Evolutionary conservation across 2,329 filamentous ascomycete species (phyloP).

Genomic region (Pseudocercospora crystallina): DNA sequence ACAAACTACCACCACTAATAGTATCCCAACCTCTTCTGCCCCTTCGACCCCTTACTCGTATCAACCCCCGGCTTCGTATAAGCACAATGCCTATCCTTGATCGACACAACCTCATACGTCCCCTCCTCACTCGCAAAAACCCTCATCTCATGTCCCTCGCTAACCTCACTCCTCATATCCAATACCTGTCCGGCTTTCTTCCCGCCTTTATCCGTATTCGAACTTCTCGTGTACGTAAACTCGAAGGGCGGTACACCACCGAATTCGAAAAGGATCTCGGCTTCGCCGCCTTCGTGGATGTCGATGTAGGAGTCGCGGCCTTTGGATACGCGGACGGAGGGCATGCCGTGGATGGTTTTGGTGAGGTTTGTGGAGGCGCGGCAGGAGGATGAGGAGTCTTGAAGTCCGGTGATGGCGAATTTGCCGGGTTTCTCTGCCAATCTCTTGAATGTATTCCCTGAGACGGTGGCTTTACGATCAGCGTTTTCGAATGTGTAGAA

Average conservation of each 20-base stretch:
- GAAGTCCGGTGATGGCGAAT: conserved; percentile 82
- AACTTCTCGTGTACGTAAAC: conserved; percentile 92
- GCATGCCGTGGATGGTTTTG: conserved; percentile 87
- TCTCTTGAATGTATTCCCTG: conserved; percentile 82
- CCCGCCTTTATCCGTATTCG: conserved; percentile 66
- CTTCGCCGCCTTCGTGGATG: conserved; percentile 94
- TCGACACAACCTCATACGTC: conserved; percentile 94
- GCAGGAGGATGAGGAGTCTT: conserved; percentile 86
- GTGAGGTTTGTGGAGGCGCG: conserved; percentile 74
- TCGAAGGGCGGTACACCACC: conserved; percentile 95
- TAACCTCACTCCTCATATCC: conserved; percentile 86
- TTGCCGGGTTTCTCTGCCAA: conserved; percentile 87
- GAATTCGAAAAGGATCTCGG: conserved; percentile 92
- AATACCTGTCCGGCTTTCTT: conserved; percentile 72
- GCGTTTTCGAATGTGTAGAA: conserved; percentile 84
- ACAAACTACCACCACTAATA: conserved; percentile 23
- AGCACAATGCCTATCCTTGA: conserved; percentile 89
- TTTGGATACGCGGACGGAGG: conserved; percentile 84
- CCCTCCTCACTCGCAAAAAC: conserved; percentile 89
- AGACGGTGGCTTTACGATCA: conserved; percentile 69
- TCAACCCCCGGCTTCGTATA: conserved; percentile 71
- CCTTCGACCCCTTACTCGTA: conserved; percentile 26
- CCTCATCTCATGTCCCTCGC: conserved; percentile 76
- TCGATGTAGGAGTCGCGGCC: conserved; percentile 79
- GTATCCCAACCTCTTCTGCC: conserved; percentile 36